Percentiles rank a stretch among this genome's conserved stretches.
These are phyloP conservation scores for Leishmania major DNA, from an alignment of 208 protist genomes.

Conservation along the genomic window DNA sequence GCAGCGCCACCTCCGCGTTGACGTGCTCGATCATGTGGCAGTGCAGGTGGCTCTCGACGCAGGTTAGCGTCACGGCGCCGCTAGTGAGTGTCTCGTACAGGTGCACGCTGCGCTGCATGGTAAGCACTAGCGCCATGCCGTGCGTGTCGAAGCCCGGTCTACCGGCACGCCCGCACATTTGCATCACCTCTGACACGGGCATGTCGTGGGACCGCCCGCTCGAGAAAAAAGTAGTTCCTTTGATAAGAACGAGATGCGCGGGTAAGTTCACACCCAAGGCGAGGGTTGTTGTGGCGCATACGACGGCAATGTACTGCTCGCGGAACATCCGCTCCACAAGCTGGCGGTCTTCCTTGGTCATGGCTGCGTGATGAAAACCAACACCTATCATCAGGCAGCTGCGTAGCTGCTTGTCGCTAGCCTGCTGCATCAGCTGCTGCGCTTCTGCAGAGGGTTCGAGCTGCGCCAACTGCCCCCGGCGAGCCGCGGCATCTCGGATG, in stretches of 20 bases:
- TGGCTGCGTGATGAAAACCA: conserved; percentile 89
- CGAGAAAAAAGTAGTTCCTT: conserved; percentile 99
- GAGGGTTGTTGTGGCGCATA: conserved; percentile 94
- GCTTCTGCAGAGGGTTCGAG: conserved; percentile 52
- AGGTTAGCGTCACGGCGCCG: conserved; percentile 34
- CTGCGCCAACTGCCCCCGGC: conserved; percentile 30
- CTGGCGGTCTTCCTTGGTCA: conserved; percentile 67
- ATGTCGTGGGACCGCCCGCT: conserved; percentile 93
- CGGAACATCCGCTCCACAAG: conserved; percentile 91
- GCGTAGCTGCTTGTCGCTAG: conserved; percentile 78
- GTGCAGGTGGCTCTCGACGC: conserved; percentile 83
- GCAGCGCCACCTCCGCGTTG: conserved; percentile 93
- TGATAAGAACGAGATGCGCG: conserved; percentile 92
- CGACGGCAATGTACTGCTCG: conserved; percentile 76
- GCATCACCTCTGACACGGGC: conserved; percentile 97
- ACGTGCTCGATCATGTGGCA: conserved; percentile 92
- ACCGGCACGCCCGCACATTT: conserved; percentile 98
- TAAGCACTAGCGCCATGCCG: conserved; percentile 91
- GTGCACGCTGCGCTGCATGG: conserved; percentile 52
- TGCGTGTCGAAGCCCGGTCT: conserved; percentile 84
- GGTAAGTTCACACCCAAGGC: conserved; percentile 95
- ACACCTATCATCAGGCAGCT: conserved; percentile 67
- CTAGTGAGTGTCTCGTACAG: conserved; percentile 66
- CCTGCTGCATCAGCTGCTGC: conserved; percentile 25
- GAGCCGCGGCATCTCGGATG: conserved; percentile 43